Conservation (phyloP, 176 grass and related monocot genomes). For the Triticum aestivum region IWGSC_CS_RefSeq_v2.1 NC_057805.1:405365337-405365836, state of each 20-base stretch:
- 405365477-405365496: constrained; percentile 11
- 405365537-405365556: neutral
- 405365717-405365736: constrained; percentile 89
- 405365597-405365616: neutral
- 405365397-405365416: neutral
- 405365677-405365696: constrained; percentile 91
- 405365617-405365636: neutral
- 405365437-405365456: neutral
- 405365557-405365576: constrained; percentile 4
- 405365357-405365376: neutral
- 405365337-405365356: neutral
- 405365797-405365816: constrained; percentile 95
- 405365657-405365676: constrained; percentile 48
- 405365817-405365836: neutral
- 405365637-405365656: neutral
- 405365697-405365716: constrained; percentile 92
- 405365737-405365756: constrained; percentile 89
- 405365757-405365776: constrained; percentile 91
- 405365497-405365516: neutral
- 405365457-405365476: constrained; percentile 34
- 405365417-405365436: neutral
- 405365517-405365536: constrained; percentile 18
- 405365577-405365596: neutral
- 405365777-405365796: constrained; percentile 89
- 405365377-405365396: neutral